Base-by-base conservation (phyloP, 352 stramenopile species). In the Phytophthora quininea region DNA sequence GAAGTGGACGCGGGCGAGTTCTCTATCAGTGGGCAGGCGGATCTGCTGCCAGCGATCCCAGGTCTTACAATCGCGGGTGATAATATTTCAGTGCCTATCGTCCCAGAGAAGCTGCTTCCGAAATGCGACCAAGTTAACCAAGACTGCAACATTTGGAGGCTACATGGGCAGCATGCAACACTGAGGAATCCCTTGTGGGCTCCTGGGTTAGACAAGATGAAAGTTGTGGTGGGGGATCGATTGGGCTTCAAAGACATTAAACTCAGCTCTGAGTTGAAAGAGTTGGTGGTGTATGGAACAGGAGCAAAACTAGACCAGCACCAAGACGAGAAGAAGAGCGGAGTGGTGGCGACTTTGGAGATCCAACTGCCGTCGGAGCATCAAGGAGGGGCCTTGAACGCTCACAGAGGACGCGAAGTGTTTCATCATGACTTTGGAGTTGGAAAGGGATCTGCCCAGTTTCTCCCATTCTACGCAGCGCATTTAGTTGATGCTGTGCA, bases 271-370 rank as follows among this genome's bases (percentile, higher is more conserved):
- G 32, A 43, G 7, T 47, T 58, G 50, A 79, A 85, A 72, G 84
- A 88, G 64, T 30, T 88, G 59, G 43, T 88, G 29, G 52, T 86
- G 29, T 86, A 86, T 37, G 79, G 73, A 37, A 15, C 65, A 37
- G 76, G 66, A 43, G 72, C 71, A 37, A 74, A 84, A 40, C 82
- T 84, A 54, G 47, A 69, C 1, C 67, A 68, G 27, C 76, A 88
- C 42, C 71, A 77, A 35, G 74, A 71, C 10, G 77, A 88, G 74
- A 88, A 86, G 40, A 61, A 88, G 51, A 58, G 56, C 3, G 73
- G 69, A 27, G 83, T 85, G 80, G 79, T 84, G 38, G 77, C 66
- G 1, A 84, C 74, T 8, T 50, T 88, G 7, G 59, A 81, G 45
- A 38, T 86, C 3, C 64, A 80, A 37, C 48, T 82, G 1, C 71